phyloP scores from a whole-genome alignment of 768 basidiomycete genomes.

The Hypholoma fasciculare region DNA sequence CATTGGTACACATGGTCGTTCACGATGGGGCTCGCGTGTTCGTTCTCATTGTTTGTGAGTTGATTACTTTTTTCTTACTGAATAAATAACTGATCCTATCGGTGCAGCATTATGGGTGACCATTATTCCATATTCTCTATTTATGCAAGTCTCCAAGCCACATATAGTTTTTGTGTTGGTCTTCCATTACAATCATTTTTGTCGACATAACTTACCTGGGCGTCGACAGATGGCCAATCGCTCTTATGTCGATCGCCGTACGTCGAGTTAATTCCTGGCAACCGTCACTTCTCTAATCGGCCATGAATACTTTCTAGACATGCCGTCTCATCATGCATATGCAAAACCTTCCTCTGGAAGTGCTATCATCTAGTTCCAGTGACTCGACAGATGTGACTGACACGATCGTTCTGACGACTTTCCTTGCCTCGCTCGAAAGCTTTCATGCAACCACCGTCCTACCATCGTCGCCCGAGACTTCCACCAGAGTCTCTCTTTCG shows the following conservation, averaged over 20 bases:
- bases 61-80: neutral
- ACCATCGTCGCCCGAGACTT: too few species aligned
- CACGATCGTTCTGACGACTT: slow-evolving; percentile 12
- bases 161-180: slow-evolving; percentile 17
- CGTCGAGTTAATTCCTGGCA: neutral
- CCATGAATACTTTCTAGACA: neutral
- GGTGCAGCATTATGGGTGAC: slow-evolving; percentile 15
- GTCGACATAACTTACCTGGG: neutral
- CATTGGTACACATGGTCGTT: slow-evolving; percentile 14
- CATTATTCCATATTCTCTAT: slow-evolving; percentile 16
- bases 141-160: slow-evolving; percentile 15
- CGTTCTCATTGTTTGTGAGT: slow-evolving; percentile 17
- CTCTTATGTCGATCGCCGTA: slow-evolving; percentile 16
- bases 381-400: neutral
- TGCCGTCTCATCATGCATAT: slow-evolving; percentile 18
- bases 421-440: neutral
- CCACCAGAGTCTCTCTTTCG: too few species aligned
- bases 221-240: slow-evolving; percentile 16
- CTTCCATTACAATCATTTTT: neutral
- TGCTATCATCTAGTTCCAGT: neutral
- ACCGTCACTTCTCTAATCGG: too few species aligned
- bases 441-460: neutral
- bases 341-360: slow-evolving; percentile 9
- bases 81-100: neutral
- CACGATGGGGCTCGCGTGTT: slow-evolving; percentile 19